Percentiles rank a stretch among this genome's conserved stretches.
Conservation (phyloP, 768 basidiomycete species). For the Leucosporidium yakuticum region DNA sequence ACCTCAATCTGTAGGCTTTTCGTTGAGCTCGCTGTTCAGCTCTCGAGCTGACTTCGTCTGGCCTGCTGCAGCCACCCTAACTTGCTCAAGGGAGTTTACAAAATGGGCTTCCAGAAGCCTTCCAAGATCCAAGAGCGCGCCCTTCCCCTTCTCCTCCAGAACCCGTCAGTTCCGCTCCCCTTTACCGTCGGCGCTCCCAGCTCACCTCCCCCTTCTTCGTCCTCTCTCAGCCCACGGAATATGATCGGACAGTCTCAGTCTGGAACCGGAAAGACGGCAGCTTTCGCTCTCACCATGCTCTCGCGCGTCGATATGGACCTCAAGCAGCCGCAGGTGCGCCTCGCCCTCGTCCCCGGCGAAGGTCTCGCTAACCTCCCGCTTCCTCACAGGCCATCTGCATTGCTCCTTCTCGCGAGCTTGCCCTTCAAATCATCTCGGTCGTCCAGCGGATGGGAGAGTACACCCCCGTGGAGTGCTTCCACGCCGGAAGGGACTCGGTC, state of each 20-base stretch:
- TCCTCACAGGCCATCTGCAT: conserved; percentile 78
- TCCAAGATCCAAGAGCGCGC: conserved; percentile 99
- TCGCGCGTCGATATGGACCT: conserved; percentile 80
- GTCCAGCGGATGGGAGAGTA: conserved; percentile 91
- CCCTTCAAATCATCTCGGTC: conserved; percentile 95
- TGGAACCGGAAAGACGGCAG: conserved; percentile 97
- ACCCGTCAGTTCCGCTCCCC: conserved; percentile 60
- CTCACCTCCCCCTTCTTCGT: neutral
- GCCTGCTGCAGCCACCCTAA: conserved; percentile 60
- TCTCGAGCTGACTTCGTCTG: neutral
- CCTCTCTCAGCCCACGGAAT: conserved; percentile 69
- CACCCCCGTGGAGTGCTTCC: conserved; percentile 85
- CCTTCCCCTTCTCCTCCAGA: conserved; percentile 75
- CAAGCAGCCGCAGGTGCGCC: conserved; percentile 69
- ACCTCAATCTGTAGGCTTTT: conserved; percentile 78
- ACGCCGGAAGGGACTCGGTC: conserved; percentile 77
- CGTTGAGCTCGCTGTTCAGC: neutral
- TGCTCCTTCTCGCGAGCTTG: conserved; percentile 94
- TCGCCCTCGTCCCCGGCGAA: neutral
- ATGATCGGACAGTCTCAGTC: conserved; percentile 99
- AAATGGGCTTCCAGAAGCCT: conserved; percentile 93
- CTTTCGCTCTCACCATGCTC: conserved; percentile 95
- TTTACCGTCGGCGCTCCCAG: too few relatives aligned
- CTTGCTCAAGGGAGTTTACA: conserved; percentile 86
- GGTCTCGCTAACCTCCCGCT: neutral